Base-by-base conservation (phyloP, 1,284 basidiomycete species). In the Schizopora paradoxa region DNA sequence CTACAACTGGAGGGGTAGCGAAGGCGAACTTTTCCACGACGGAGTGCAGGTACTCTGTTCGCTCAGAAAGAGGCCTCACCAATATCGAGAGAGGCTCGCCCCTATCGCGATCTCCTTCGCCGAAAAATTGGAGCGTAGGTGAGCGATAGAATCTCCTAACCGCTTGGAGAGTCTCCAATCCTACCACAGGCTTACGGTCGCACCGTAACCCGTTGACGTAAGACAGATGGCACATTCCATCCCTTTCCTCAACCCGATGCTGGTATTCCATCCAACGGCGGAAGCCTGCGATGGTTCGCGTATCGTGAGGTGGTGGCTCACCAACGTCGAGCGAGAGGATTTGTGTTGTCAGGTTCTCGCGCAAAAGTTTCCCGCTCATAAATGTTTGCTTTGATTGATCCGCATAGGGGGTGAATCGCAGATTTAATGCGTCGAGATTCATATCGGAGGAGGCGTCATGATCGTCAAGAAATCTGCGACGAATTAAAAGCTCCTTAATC, bases 401-500 rank as follows among this genome's bases (percentile, higher is more conserved):
- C n/a, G n/a, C n/a, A n/a, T n/a, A n/a, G n/a, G 28, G 63, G 13
- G 84, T 68, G 49, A 94, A 82, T 3, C 67, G 72, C 29, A 93
- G 63, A 18, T 84, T 82, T 23, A 91, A 67, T 6, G 80, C 56
- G 45, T 79, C 79, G 26, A 93, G 66, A 54, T 86, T 76, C 31
- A 90, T 59, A 7, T 53, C 57, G 16, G 75, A 70, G 32, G 61
- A 73, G 49, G 62, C 56, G 53, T 71, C 73, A 5, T 73, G 62
- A 6, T 72, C 65, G 6, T 63, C 58, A 7, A 91, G 56, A 14
- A 94, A 66, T 26, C 77, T 69, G 28, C 84, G 77, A 18, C 93
- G 77, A 11, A 94, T 66, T n/a, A 97, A 74, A 5, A 97, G 62
- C 45, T 95, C 93, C 60, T 85, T 82, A 65, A 94, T 89, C 66